Evolutionary conservation across 2,329 filamentous ascomycete species (phyloP).

Genomic region (Cryphonectria parasitica): DNA sequence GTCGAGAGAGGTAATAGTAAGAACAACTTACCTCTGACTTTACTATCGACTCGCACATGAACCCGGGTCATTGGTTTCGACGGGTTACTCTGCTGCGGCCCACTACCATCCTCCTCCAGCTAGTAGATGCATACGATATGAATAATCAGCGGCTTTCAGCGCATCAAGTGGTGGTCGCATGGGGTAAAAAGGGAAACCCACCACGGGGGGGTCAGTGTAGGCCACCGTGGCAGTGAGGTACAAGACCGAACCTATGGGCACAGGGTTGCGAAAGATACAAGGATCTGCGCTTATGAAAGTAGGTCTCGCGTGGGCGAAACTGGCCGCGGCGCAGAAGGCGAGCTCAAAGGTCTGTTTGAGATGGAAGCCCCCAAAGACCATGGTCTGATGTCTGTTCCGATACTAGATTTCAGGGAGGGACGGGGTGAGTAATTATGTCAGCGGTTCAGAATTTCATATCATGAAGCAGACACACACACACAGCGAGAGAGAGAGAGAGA

Average conservation of each 20-base stretch:
- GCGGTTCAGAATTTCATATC: no score
- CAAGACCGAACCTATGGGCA: constrained; percentile 74
- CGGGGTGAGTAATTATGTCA: not conserved
- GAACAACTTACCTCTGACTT: constrained; percentile 55
- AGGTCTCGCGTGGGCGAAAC: constrained; percentile 70
- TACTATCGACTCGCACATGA: constrained; percentile 72
- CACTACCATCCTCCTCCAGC: constrained; percentile 53
- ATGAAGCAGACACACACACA: no score
- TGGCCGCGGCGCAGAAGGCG: constrained; percentile 74
- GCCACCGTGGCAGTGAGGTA: constrained; percentile 74
- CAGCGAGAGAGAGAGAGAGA: not conserved
- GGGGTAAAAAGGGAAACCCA: not conserved
- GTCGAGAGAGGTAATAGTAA: not conserved
- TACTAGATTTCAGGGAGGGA: constrained; percentile 5
- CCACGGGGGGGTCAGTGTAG: constrained; percentile 66
- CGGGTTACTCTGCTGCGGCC: constrained; percentile 35
- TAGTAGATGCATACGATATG: not conserved
- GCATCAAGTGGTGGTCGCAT: no score
- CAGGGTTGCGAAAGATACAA: constrained; percentile 74
- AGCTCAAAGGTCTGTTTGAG: constrained; percentile 77
- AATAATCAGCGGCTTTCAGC: constrained; percentile 5
- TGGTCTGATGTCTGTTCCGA: constrained; percentile 64
- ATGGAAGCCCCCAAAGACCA: constrained; percentile 79
- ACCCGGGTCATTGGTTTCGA: constrained; percentile 51
- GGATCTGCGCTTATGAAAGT: constrained; percentile 75